phyloP scores from a whole-genome alignment of 345 rosid species.

The Turnera subulata region DNA sequence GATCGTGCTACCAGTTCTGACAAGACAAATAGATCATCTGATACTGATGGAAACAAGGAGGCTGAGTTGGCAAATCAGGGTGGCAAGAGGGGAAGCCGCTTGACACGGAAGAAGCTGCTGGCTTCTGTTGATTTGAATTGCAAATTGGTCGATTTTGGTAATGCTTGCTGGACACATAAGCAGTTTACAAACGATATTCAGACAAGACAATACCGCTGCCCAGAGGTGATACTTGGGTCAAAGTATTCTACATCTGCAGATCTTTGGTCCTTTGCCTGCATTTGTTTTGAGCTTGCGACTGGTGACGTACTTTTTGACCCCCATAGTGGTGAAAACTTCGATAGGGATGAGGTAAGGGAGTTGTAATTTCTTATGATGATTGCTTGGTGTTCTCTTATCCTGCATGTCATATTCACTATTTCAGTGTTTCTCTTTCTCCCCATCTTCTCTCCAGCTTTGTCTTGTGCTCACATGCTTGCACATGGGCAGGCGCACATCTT shows the following conservation, averaged over 20 bases:
- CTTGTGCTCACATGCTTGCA: not conserved
- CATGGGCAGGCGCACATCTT: not conserved
- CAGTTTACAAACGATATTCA: conserved; percentile 74
- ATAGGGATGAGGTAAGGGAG: conserved; percentile 66
- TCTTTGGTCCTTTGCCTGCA: conserved; percentile 79
- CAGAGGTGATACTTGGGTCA: conserved; percentile 74
- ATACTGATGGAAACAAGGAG: conserved; percentile 40
- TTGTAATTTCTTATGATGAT: not conserved
- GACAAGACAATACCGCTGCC: conserved; percentile 74
- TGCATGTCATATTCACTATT: conserved; percentile 3
- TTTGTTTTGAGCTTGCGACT: conserved; percentile 74
- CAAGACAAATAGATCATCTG: conserved; percentile 23
- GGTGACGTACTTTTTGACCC: conserved; percentile 80
- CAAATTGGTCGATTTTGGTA: conserved; percentile 76
- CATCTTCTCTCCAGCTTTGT: too few relatives aligned
- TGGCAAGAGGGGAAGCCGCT: conserved; percentile 43
- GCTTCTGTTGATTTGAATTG: conserved; percentile 49
- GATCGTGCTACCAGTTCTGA: conserved; percentile 34
- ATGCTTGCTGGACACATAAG: conserved; percentile 81
- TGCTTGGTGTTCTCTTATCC: conserved; percentile 5
- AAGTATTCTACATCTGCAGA: conserved; percentile 73
- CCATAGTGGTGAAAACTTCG: conserved; percentile 63
- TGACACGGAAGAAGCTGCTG: conserved; percentile 44
- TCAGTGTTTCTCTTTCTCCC: not conserved
- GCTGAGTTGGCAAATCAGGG: conserved; percentile 24